These are phyloP conservation scores for Vigna nakashimae DNA, from an alignment of 306 rosid species.

Conservation along the genomic window DNA sequence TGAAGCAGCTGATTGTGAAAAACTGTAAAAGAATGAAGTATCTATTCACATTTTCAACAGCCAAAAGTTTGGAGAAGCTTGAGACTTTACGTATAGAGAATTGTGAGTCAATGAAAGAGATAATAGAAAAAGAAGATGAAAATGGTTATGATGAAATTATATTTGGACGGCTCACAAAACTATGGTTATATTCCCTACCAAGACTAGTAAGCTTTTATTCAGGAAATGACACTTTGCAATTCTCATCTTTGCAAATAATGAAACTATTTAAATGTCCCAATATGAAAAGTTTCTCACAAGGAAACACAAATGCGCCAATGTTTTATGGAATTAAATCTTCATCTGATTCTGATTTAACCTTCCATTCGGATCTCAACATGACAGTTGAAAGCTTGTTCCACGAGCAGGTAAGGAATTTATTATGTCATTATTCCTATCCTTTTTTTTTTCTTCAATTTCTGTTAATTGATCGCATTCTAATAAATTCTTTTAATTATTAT, in stretches of 20 bases:
- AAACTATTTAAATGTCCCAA: not conserved
- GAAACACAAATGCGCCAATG: not conserved
- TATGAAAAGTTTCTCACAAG: conserved; percentile 13
- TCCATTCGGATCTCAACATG: not conserved
- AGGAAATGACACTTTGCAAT: conserved; percentile 26
- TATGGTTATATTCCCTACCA: not conserved
- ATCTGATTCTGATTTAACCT: not conserved
- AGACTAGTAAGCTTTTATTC: conserved; percentile 7
- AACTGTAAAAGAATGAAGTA: not conserved
- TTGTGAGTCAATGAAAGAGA: not conserved
- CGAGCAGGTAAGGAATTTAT: not conserved
- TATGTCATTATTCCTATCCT: not conserved
- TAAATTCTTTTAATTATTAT: no score
- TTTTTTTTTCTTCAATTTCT: no score
- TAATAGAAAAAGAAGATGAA: conserved; percentile 6
- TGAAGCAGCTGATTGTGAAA: not conserved
- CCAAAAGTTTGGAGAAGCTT: conserved; percentile 33
- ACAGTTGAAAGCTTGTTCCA: not conserved
- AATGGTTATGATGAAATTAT: not conserved
- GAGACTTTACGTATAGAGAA: not conserved
- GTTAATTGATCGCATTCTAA: no score
- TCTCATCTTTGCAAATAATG: not conserved
- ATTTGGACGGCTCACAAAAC: not conserved
- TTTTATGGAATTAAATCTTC: not conserved
- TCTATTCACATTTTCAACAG: conserved; percentile 29